These are phyloP conservation scores for Xylariales sp. DNA, from an alignment of 2,329 filamentous ascomycete species.

Conservation along the genomic window DNA sequence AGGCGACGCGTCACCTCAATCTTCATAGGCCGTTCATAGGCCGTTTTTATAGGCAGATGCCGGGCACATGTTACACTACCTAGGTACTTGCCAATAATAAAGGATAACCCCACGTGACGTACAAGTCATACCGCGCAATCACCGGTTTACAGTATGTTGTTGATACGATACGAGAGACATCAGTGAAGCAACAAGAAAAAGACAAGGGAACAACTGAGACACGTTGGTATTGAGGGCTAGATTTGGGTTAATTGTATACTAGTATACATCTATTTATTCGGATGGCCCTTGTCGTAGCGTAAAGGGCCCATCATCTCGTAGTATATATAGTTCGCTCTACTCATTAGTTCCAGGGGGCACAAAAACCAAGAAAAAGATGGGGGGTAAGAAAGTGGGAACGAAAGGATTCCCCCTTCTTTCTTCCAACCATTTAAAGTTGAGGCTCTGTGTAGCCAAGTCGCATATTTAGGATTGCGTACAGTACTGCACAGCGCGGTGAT, in stretches of 20 bases:
- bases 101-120: constrained; percentile 17
- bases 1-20: constrained; percentile 47
- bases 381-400: not conserved
- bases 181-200: no score
- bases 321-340: no score
- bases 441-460: constrained; percentile 26
- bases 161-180: not conserved
- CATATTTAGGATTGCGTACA: constrained; percentile 17
- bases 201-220: no score
- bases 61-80: not conserved
- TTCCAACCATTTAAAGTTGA: constrained; percentile 23
- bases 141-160: not conserved
- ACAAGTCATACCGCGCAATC: constrained; percentile 21
- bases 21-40: constrained; percentile 11
- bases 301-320: no score
- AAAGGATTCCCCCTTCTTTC: not conserved
- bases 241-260: not conserved
- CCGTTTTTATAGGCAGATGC: no score
- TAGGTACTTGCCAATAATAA: not conserved
- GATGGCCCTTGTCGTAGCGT: no score
- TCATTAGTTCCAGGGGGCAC: no score
- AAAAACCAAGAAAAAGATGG: not conserved
- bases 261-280: no score
- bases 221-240: not conserved
- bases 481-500: constrained; percentile 14